These are phyloP conservation scores for Chytriomyces sp. DNA, from an alignment of 192 early-diverging fungal species.

Conservation along the genomic window DNA sequence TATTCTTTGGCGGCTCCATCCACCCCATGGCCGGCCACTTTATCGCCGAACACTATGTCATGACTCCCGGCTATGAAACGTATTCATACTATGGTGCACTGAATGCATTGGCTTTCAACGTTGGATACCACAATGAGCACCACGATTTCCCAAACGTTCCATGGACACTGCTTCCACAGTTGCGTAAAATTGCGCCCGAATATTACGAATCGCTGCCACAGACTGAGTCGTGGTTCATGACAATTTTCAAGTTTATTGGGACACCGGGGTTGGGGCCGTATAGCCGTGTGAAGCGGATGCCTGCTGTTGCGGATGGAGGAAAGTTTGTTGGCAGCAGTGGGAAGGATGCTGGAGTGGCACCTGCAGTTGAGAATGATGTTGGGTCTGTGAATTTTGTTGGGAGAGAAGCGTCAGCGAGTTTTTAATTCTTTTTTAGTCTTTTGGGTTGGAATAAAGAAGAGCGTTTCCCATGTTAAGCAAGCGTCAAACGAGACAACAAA, in stretches of 20 bases:
- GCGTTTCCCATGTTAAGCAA: too few relatives aligned
- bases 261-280: conserved; percentile 78
- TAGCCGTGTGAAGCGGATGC: conserved; percentile 36
- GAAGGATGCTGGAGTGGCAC: background rate
- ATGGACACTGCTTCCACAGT: conserved; percentile 82
- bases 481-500: too few relatives aligned
- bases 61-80: conserved; percentile 91
- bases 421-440: background rate
- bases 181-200: conserved; percentile 82
- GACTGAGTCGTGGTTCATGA: conserved; percentile 86
- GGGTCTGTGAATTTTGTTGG: conserved; percentile 25
- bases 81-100: conserved; percentile 96
- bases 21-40: conserved; percentile 97
- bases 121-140: conserved; percentile 98
- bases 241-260: conserved; percentile 81
- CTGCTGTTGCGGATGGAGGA: conserved; percentile 8
- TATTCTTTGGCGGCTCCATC: conserved; percentile 77
- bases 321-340: background rate
- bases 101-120: conserved; percentile 90
- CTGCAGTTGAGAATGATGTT: conserved; percentile 21
- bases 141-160: conserved; percentile 93
- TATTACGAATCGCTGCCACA: conserved; percentile 86
- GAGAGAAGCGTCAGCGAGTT: background rate
- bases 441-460: too few relatives aligned
- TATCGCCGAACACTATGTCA: conserved; percentile 96